phyloP scores from a whole-genome alignment of 345 rosid genomes.

The Xanthoceras sorbifolium region DNA sequence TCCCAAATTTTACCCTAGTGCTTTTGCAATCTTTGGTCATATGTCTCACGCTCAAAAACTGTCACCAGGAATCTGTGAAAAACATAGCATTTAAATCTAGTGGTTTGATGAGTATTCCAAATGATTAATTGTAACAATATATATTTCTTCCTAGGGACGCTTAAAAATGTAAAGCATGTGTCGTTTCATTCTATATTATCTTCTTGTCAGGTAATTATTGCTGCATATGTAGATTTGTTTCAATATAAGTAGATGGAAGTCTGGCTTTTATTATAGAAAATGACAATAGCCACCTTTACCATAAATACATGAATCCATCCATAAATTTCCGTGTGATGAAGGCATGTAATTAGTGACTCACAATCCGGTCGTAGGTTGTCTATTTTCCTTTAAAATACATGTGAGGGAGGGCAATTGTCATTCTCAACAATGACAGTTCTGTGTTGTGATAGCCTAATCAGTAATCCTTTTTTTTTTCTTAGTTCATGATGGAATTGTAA shows the following conservation, averaged over 20 bases:
- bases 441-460: too few species aligned
- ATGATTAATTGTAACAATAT: too few species aligned
- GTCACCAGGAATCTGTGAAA: not conserved
- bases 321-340: too few species aligned
- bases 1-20: not conserved
- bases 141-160: not conserved
- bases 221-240: not conserved
- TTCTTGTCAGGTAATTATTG: not conserved
- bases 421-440: not conserved
- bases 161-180: conserved; percentile 6
- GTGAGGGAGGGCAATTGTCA: too few species aligned
- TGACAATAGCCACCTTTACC: too few species aligned
- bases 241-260: not conserved
- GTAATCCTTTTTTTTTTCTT: too few species aligned
- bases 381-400: too few species aligned
- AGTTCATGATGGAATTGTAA: conserved; percentile 8
- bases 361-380: not conserved
- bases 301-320: too few species aligned
- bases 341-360: not conserved
- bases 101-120: not conserved
- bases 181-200: not conserved
- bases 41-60: not conserved
- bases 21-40: not conserved
- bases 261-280: not conserved
- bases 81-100: not conserved